phyloP scores from a whole-genome alignment of 2,329 filamentous ascomycete genomes.

The Arthrobotrys musiformis region DNA sequence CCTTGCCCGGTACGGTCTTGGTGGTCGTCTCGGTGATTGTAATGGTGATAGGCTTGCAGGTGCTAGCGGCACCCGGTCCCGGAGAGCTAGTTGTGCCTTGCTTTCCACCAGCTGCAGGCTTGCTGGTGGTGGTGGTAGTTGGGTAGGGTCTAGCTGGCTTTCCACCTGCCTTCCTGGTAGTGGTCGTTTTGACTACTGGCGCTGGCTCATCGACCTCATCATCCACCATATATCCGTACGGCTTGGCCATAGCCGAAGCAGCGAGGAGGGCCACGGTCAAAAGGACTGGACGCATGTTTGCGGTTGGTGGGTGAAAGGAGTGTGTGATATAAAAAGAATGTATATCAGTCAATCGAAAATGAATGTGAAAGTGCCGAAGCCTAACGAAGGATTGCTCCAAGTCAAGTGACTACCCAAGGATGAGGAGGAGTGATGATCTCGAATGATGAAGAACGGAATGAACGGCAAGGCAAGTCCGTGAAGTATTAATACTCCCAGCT shows the following conservation, averaged over 20 bases:
- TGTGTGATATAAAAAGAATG: constrained; percentile 36
- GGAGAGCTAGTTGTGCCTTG: not conserved
- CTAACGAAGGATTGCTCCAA: constrained; percentile 7
- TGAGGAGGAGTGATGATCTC: constrained; percentile 8
- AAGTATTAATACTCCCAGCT: constrained; percentile 6
- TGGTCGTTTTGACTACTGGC: not conserved
- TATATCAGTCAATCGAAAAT: constrained; percentile 20
- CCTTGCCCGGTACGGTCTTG: constrained; percentile 4
- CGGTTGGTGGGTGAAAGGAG: not conserved
- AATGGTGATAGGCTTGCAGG: not conserved
- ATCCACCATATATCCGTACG: not conserved
- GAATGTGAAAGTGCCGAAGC: constrained; percentile 14
- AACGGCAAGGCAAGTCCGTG: not conserved
- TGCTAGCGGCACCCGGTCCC: not conserved
- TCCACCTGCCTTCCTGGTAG: not conserved
- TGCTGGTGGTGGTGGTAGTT: not conserved
- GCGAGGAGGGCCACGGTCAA: constrained; percentile 14
- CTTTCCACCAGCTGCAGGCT: constrained; percentile 21
- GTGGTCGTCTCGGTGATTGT: not conserved
- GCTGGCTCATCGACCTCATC: constrained; percentile 19
- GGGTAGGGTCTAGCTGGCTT: not conserved
- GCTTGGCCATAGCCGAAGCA: constrained; percentile 11
- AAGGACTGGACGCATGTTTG: constrained; percentile 20
- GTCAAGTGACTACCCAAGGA: constrained; percentile 9
- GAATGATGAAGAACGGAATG: constrained; percentile 2